Conservation (phyloP, 2,329 filamentous ascomycete species). For the Ilyonectria robusta region DNA sequence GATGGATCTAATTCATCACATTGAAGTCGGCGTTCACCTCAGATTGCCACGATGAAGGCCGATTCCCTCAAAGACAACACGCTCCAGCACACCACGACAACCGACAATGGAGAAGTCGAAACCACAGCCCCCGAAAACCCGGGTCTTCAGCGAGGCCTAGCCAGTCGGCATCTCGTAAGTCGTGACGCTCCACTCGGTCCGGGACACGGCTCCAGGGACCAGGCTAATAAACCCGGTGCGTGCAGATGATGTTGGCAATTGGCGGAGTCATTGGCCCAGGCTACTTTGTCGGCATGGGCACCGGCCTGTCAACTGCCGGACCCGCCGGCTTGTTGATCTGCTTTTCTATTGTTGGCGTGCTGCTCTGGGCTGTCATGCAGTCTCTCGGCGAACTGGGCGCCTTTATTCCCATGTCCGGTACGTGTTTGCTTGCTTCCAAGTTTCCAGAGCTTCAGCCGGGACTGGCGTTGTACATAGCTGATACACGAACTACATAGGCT, state of each 20-base stretch:
- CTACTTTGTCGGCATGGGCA: slow-evolving; percentile 32
- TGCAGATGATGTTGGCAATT: slow-evolving; percentile 32
- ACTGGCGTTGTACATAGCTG: neutral
- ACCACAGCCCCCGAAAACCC: neutral
- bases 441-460: too few relatives aligned
- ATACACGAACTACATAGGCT: neutral
- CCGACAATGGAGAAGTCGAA: slow-evolving; percentile 1
- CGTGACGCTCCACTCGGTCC: neutral
- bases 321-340: slow-evolving; percentile 21
- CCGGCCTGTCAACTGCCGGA: slow-evolving; percentile 26
- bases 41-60: slow-evolving; percentile 2
- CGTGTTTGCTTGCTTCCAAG: neutral
- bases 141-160: slow-evolving; percentile 10
- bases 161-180: slow-evolving; percentile 15
- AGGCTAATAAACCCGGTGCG: slow-evolving; percentile 5
- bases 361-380: slow-evolving; percentile 25
- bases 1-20: too few relatives aligned
- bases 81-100: neutral
- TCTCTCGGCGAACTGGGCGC: slow-evolving; percentile 16
- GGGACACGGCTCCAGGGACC: neutral
- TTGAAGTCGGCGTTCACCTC: neutral
- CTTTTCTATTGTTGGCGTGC: slow-evolving; percentile 21
- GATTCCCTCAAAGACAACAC: neutral
- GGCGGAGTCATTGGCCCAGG: slow-evolving; percentile 30
- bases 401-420: slow-evolving; percentile 18